These are phyloP conservation scores for Aspergillus eucalypticola DNA, from an alignment of 2,329 filamentous ascomycete genomes.

Conservation along the genomic window DNA sequence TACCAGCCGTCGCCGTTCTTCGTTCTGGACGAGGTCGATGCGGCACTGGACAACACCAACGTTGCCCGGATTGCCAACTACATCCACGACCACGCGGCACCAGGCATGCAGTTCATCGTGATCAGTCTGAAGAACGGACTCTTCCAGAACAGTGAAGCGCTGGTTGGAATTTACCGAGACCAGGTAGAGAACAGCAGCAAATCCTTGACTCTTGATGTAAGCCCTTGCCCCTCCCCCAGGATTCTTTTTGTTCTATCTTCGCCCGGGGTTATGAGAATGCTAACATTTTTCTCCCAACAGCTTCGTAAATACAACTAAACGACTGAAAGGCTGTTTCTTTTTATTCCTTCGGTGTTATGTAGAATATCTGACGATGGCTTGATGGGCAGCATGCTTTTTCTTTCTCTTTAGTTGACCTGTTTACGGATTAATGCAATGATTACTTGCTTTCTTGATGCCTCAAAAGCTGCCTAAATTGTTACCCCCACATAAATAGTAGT, in stretches of 20 bases:
- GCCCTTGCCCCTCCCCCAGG: slow-evolving; percentile 38
- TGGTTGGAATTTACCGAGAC: slow-evolving; percentile 94
- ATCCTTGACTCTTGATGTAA: slow-evolving; percentile 92
- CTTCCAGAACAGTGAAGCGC: slow-evolving; percentile 93
- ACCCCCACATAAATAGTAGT: too few species aligned
- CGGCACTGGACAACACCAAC: slow-evolving; percentile 96
- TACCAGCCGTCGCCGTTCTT: slow-evolving; percentile 97
- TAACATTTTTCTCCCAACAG: slow-evolving; percentile 22
- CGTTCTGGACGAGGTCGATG: slow-evolving; percentile 96
- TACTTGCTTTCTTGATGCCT: not conserved
- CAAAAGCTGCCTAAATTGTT: too few species aligned
- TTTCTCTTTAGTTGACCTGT: not conserved
- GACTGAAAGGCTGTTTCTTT: not conserved
- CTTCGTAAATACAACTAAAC: slow-evolving; percentile 39
- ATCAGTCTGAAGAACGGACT: slow-evolving; percentile 94
- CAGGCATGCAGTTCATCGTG: slow-evolving; percentile 98
- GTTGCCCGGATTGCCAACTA: slow-evolving; percentile 96
- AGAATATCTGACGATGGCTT: slow-evolving; percentile 1
- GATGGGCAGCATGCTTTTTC: not conserved
- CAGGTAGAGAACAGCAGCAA: slow-evolving; percentile 90
- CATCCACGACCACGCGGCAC: slow-evolving; percentile 87
- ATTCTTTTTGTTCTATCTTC: not conserved
- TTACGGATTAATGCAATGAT: not conserved
- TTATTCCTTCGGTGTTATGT: slow-evolving; percentile 4
- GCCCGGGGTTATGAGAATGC: not conserved